A percentile compares a stretch with the other conserved stretches of the same genome.
phyloP scores from a whole-genome alignment of 306 rosid species.

The Cicer chorassanicum region DNA sequence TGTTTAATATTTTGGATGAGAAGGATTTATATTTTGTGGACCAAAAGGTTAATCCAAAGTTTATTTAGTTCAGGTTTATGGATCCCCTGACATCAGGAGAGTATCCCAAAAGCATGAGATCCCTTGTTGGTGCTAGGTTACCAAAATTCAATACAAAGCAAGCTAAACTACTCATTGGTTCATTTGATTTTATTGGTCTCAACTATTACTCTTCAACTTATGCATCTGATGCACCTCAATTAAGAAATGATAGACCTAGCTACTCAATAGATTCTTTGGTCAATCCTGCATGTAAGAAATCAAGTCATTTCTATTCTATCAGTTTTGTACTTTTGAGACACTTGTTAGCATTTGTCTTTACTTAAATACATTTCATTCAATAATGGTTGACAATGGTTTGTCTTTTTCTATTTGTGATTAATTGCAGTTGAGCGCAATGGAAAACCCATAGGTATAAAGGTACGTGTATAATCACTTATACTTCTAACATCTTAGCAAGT shows the following conservation, averaged over 20 bases:
- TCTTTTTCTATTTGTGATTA: no score
- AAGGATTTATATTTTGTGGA: neutral
- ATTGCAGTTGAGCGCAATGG: no score
- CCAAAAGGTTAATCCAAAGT: neutral
- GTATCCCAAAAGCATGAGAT: slow-evolving; percentile 63
- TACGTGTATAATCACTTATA: neutral
- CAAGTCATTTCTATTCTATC: no score
- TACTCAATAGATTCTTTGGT: no score
- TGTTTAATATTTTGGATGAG: neutral
- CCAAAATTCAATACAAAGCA: slow-evolving; percentile 57
- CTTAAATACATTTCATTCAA: neutral
- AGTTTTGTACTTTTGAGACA: no score
- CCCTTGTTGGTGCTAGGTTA: slow-evolving; percentile 50
- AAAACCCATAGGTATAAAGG: slow-evolving; percentile 43
- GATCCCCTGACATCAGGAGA: slow-evolving; percentile 64
- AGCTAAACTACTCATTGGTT: slow-evolving; percentile 48
- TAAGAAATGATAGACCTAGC: slow-evolving; percentile 33
- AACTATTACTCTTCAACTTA: slow-evolving; percentile 62
- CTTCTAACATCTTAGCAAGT: neutral
- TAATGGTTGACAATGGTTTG: neutral
- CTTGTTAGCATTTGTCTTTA: neutral
- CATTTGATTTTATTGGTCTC: slow-evolving; percentile 70
- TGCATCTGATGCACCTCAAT: slow-evolving; percentile 44
- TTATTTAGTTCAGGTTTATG: slow-evolving; percentile 51
- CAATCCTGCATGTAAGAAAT: no score